Base-by-base conservation (phyloP, 2,329 filamentous ascomycete genomes). In the Ophiostoma ulmi region DNA sequence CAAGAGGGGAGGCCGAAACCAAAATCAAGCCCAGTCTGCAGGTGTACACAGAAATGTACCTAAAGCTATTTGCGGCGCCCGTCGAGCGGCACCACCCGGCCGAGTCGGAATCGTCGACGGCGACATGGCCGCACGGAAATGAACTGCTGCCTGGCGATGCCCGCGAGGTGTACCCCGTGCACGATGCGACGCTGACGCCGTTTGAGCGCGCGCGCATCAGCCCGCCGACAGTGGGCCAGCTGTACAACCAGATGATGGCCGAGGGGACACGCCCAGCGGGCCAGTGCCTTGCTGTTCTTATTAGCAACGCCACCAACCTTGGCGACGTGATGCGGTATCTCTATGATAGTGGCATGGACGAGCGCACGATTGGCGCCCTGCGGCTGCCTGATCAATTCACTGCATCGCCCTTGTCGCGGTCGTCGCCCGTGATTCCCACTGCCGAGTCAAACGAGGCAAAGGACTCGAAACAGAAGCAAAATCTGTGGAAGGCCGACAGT, bases 131-230 rank as follows among this genome's bases (percentile, higher is more conserved):
- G 26, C 39, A 68, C 63, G 63, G 63, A 10, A 65, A 41, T 6
- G 63, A 65, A 17, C 17, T 82, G 17, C 76, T 86, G 1, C 87
- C 90, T 6, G 90, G 90, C 14, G 90, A 91, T 74, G 81, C 81
- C 55, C 82, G 79, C 72, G 87, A 90, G 75, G 80, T 84, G 10
- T 79, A 84, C 14, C 82, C 86, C 0, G 82, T 87, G 26, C 80
- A 88, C 26, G 83, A 86, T 70, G 80, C 81, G 78, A 91, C 83
- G 77, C 84, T 83, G 75, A 90, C 83, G 72, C 84, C 88, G n/a
- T 86, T 88, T 70, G 90, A 91, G 71, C 87, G 86, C 74, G 84
- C 87, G 55, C 83, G 87, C n/a, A 80, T 88, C 63, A 80, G 83
- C 17, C 87, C 90, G 0, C 91, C 91, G 1, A 83, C 81, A 1